Percentiles rank a stretch among this genome's conserved stretches.
Conservation (phyloP, 768 basidiomycete genomes). For the Lactarius tabidus region DNA sequence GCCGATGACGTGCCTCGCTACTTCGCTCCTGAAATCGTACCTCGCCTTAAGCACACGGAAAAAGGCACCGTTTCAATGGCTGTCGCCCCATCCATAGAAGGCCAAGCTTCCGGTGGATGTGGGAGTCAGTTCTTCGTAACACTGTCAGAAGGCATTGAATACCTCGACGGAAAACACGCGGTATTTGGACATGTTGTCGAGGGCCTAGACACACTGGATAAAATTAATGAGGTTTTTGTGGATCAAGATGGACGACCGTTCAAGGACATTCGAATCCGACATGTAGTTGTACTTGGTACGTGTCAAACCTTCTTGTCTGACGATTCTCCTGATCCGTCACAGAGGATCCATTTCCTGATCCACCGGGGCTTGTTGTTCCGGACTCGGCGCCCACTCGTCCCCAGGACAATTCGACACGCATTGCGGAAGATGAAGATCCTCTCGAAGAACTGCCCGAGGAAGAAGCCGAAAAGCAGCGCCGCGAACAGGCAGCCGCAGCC, state of each 20-base stretch:
- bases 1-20: conserved; percentile 56
- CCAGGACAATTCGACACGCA: conserved; percentile 82
- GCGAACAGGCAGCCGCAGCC: conserved; percentile 86
- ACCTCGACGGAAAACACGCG: conserved; percentile 88
- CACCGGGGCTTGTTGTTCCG: conserved; percentile 65
- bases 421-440: conserved; percentile 93
- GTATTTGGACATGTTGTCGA: conserved; percentile 97
- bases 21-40: conserved; percentile 78
- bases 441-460: conserved; percentile 79
- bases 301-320: conserved; percentile 19
- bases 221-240: conserved; percentile 86
- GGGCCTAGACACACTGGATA: conserved; percentile 86
- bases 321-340: conserved; percentile 11
- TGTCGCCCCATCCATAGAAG: conserved; percentile 75
- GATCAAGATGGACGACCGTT: conserved; percentile 88
- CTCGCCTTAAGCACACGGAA: conserved; percentile 75
- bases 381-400: conserved; percentile 75
- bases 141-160: conserved; percentile 84
- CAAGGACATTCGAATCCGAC: conserved; percentile 91
- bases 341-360: conserved; percentile 97
- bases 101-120: conserved; percentile 61
- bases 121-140: conserved; percentile 98
- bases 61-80: conserved; percentile 98
- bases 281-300: conserved; percentile 91
- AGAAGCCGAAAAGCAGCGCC: conserved; percentile 72